These are phyloP conservation scores for Blastobotrys buckinghamii DNA, from an alignment of 1,139 yeast species.

Conservation along the genomic window DNA sequence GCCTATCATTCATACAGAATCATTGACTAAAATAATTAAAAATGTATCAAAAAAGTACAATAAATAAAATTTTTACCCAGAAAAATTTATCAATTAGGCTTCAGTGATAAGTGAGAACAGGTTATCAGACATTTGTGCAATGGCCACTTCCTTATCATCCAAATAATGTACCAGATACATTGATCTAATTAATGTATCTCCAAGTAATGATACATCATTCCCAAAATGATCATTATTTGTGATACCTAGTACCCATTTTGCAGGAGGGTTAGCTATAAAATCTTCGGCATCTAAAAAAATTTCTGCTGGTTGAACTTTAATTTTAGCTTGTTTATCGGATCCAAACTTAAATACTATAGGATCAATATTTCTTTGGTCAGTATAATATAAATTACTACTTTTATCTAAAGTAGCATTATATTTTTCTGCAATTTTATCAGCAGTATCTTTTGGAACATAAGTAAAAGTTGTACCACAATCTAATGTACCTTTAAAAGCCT, in stretches of 20 bases:
- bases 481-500: constrained; percentile 29
- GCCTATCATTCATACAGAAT: too few species aligned
- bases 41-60: too few species aligned
- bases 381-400: constrained; percentile 9
- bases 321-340: constrained; percentile 26
- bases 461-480: constrained; percentile 36
- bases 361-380: constrained; percentile 3
- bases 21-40: too few species aligned
- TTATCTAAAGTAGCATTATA: constrained; percentile 20
- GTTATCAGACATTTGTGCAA: constrained; percentile 51
- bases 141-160: constrained; percentile 53
- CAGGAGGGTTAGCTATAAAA: constrained; percentile 19
- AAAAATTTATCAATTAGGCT: background rate
- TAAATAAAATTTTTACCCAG: too few species aligned
- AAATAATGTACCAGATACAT: constrained; percentile 79
- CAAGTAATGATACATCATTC: constrained; percentile 38
- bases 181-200: constrained; percentile 69
- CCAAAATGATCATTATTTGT: constrained; percentile 21
- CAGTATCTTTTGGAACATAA: constrained; percentile 26
- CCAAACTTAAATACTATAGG: constrained; percentile 12
- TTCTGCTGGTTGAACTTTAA: constrained; percentile 25
- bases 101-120: background rate
- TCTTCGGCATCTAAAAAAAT: constrained; percentile 18
- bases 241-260: constrained; percentile 22
- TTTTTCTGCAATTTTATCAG: constrained; percentile 20